Percentiles rank a stretch among this genome's conserved stretches.
These are phyloP conservation scores for Venturiaceae sp. DNA, from an alignment of 2,329 filamentous ascomycete genomes.

Conservation along the genomic window DNA sequence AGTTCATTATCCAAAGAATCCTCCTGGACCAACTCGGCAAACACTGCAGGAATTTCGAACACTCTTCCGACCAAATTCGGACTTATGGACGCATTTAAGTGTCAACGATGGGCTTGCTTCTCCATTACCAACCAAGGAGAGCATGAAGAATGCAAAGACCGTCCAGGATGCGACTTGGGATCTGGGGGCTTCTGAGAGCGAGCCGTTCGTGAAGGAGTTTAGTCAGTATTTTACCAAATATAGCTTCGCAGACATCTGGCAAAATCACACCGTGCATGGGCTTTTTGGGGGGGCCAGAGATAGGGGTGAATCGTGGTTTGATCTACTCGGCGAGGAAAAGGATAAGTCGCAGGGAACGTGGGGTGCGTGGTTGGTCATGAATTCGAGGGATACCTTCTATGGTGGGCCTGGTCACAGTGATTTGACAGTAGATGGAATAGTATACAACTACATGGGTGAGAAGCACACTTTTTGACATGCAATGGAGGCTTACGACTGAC, in stretches of 20 bases:
- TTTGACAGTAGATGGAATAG: constrained; percentile 53
- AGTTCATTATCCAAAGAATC: constrained; percentile 47
- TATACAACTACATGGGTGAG: constrained; percentile 50
- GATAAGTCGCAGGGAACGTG: background rate
- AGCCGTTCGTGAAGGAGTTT: constrained; percentile 46
- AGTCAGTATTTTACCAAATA: constrained; percentile 59
- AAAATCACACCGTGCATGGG: constrained; percentile 49
- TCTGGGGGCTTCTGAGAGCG: constrained; percentile 42
- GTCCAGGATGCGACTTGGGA: constrained; percentile 59
- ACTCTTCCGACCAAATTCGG: constrained; percentile 49
- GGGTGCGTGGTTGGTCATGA: constrained; percentile 3
- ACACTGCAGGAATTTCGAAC: constrained; percentile 47
- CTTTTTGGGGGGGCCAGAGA: constrained; percentile 19
- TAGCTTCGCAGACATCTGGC: constrained; percentile 49
- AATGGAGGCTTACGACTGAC: background rate
- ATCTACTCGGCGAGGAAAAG: background rate
- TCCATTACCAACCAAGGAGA: constrained; percentile 38
- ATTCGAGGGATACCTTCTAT: constrained; percentile 42
- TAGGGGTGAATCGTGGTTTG: background rate
- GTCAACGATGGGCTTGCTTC: constrained; percentile 47
- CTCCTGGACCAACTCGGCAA: constrained; percentile 47
- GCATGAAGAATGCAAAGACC: constrained; percentile 31
- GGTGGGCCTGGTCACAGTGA: constrained; percentile 54
- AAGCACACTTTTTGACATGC: too few relatives aligned
- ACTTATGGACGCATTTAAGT: constrained; percentile 52